Percentiles rank a stretch among this genome's conserved stretches.
Conservation (phyloP, 2,329 filamentous ascomycete species). For the Pseudocercospora pini-densiflorae region DNA sequence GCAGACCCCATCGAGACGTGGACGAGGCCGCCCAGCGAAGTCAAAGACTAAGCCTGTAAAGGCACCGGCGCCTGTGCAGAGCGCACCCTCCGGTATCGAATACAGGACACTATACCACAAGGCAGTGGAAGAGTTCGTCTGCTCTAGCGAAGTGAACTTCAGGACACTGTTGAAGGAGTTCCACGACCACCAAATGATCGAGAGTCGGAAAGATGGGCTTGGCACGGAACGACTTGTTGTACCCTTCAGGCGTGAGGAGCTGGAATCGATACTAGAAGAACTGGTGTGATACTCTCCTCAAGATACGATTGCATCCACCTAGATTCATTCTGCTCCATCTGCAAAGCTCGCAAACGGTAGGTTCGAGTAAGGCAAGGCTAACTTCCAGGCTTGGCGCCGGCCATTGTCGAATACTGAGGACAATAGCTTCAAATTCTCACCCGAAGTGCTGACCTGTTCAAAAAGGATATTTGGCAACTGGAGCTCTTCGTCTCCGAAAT, state of each 20-base stretch:
- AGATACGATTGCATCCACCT: not conserved
- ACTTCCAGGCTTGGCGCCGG: not conserved
- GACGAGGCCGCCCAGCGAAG: conserved; percentile 32
- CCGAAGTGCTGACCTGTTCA: not conserved
- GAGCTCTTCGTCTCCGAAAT: no score
- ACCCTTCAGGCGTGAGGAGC: conserved; percentile 83
- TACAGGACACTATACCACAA: conserved; percentile 93
- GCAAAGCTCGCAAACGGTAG: not conserved
- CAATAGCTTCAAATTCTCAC: not conserved
- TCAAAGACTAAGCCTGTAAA: conserved; percentile 21
- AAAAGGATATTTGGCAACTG: no score
- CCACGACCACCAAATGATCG: conserved; percentile 97
- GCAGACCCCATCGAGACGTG: conserved; percentile 34
- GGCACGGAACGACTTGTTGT: conserved; percentile 86
- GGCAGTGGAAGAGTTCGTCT: conserved; percentile 95
- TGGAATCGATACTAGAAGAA: conserved; percentile 88
- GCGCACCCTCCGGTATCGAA: conserved; percentile 66
- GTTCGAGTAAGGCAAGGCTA: not conserved
- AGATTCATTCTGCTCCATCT: not conserved
- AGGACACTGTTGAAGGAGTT: conserved; percentile 95
- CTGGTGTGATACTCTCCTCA: conserved; percentile 41
- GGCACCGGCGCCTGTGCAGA: conserved; percentile 20
- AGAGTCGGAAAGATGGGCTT: conserved; percentile 80
- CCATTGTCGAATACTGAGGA: not conserved
- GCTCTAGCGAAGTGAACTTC: conserved; percentile 95